Evolutionary conservation across 1,139 yeast species (phyloP), one percentile per base, ranked within the genome.

Genomic region (Scheffersomyces stambukii): DNA sequence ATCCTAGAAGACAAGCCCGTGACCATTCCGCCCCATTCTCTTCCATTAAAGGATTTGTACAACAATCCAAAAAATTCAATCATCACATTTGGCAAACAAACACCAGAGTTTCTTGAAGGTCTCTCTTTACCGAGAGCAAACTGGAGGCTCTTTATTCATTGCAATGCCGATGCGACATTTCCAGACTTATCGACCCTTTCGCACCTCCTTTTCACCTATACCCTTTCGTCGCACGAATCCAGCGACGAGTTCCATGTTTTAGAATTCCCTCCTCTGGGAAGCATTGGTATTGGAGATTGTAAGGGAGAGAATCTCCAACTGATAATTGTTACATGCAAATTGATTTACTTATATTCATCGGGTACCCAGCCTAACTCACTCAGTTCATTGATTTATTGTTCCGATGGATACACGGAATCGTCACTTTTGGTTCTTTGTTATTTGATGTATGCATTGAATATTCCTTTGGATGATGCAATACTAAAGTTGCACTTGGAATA

Each of bases 331-430:
- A 58, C 77, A 5, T 81, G 89, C 54, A 81, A 77, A 42, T 52
- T 78, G 31, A 48, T 80, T 5, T 74, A 75, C 43, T 52, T 63
- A 20, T 64, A 58, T 33, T 54, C 64, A 8, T 50, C 59, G 0
- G 45, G 55, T 13, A 55, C 66, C 21, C 38, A 52, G 1, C 27
- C 37, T 8, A 46, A 48, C 10, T 36, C 46, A 1, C 46, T 44
- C 20, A 41, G 40, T 18, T 50, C 69, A 2, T 53, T 89, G 37
- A 63, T 88, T 10, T 81, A 80, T 50, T 88, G 96, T 49, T 75
- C 84, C 4, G 96, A 89, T 57, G 97, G 97, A 0, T 89, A 88
- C 54, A 86, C 96, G 0, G 96, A 89, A 50, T 82, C 89, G 37
- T 79, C 95, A 4, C 64, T 89, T 16, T 57, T 89, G 27, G 74